Evolutionary conservation across 2,329 filamentous ascomycete species (phyloP).

Genomic region (Capronia coronata): DNA sequence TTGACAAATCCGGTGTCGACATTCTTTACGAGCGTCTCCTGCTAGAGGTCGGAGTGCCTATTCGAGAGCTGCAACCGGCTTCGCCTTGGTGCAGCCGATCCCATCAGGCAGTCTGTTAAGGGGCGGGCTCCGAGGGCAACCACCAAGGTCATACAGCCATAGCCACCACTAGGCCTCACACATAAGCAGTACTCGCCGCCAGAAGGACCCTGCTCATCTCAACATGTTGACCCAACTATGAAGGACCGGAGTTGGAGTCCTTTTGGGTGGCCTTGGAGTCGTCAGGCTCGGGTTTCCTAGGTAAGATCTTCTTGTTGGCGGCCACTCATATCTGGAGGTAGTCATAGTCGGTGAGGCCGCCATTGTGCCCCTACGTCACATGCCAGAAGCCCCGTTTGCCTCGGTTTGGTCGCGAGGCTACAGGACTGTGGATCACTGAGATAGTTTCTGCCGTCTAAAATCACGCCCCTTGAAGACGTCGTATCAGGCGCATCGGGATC

Average conservation of each 20-base stretch:
- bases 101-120: slow-evolving; percentile 54
- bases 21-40: slow-evolving; percentile 35
- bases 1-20: slow-evolving; percentile 38
- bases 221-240: slow-evolving; percentile 54
- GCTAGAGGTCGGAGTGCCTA: slow-evolving; percentile 37
- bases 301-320: slow-evolving; percentile 53
- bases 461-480: slow-evolving; percentile 19
- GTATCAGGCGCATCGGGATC: slow-evolving; percentile 13
- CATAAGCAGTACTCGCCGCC: slow-evolving; percentile 54
- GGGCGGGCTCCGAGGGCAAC: slow-evolving; percentile 56
- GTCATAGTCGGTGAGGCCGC: slow-evolving; percentile 49
- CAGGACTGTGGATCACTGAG: slow-evolving; percentile 58
- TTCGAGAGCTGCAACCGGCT: slow-evolving; percentile 37
- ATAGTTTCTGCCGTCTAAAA: slow-evolving; percentile 36
- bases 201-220: slow-evolving; percentile 52
- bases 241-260: slow-evolving; percentile 56
- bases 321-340: slow-evolving; percentile 47
- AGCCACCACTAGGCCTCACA: slow-evolving; percentile 15
- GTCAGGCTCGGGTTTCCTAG: slow-evolving; percentile 53
- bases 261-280: slow-evolving; percentile 53
- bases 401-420: slow-evolving; percentile 56
- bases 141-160: slow-evolving; percentile 48
- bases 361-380: slow-evolving; percentile 57
- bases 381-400: slow-evolving; percentile 55
- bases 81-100: slow-evolving; percentile 36